Evolutionary conservation across 2,329 filamentous ascomycete species (phyloP), one percentile per base, ranked within the genome.

Genomic region (Botryotinia calthae): DNA sequence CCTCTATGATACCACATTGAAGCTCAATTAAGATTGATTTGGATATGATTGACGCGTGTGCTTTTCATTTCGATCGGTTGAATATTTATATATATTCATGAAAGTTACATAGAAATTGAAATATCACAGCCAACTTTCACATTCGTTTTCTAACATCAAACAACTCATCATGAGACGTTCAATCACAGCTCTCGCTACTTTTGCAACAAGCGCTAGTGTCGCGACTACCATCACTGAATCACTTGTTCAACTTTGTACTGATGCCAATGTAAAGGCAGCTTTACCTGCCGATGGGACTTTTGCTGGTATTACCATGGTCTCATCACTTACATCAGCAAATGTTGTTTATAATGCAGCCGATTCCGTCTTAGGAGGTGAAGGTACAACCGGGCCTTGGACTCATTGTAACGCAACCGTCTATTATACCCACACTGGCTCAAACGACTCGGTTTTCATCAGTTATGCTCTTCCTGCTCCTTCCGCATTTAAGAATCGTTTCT

Each of bases 391-490:
- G 31, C 79, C 74, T 25, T 81, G 80, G 75, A 81, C 75, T 77
- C 85, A 84, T 75, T 86, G 85, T 77, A 85, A 86, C 68, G 81
- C 85, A 40, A 84, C 82, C 7, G 82, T 86, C 63, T 81, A 82
- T 42, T 86, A 85, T 76, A 81, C 82, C 2, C 85, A 86, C 71
- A 78, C 81, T 51, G 84, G 84, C n/a, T 67, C 76, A 31, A 81
- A 34, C 31, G 31, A 83, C 72, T 70, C 73, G 3, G 82, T 84
- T 2, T 76, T 80, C 46, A 76, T 84, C 6, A 78, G 80, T 34
- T 83, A 83, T 76, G 84, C 82, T 79, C 80, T 85, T 12, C 85
- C 85, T 0, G 75, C 81, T 4, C 84, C 84, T 0, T 77, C 78
- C 2, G 79, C 80, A 40, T 86, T 84, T 77, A 76, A 84, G 75